Evolutionary conservation across 441 rosid species (phyloP).

Genomic region (Erodium moschatum): DNA sequence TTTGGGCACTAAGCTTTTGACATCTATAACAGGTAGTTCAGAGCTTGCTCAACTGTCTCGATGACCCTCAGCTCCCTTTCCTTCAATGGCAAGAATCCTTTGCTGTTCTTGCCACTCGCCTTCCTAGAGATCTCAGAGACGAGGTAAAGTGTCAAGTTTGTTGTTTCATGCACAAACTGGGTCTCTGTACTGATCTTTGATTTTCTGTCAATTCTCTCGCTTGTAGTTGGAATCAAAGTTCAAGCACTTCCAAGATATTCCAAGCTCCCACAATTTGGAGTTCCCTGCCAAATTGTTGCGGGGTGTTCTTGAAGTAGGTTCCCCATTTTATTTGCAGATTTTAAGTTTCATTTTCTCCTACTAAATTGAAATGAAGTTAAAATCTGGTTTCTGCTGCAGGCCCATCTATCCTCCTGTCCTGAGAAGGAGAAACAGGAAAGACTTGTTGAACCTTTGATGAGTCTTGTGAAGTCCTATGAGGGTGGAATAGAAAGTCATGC

Average conservation of each 20-base stretch:
- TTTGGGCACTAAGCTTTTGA: slow-evolving; percentile 14
- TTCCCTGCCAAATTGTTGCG: slow-evolving; percentile 85
- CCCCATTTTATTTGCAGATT: slow-evolving; percentile 8
- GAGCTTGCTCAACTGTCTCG: slow-evolving; percentile 82
- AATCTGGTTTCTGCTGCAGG: slow-evolving; percentile 39
- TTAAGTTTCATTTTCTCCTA: slow-evolving; percentile 9
- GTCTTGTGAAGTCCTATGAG: slow-evolving; percentile 91
- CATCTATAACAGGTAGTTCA: slow-evolving; percentile 67
- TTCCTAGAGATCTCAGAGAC: slow-evolving; percentile 83
- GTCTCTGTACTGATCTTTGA: slow-evolving; percentile 16
- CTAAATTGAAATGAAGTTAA: slow-evolving; percentile 10
- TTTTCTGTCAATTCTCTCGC: slow-evolving; percentile 16
- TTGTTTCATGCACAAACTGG: slow-evolving; percentile 14
- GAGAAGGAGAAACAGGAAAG: slow-evolving; percentile 89
- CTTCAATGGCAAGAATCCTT: slow-evolving; percentile 99
- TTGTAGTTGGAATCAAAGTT: slow-evolving; percentile 74
- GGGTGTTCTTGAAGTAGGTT: slow-evolving; percentile 71
- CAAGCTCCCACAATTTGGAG: slow-evolving; percentile 59
- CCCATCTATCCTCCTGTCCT: slow-evolving; percentile 58
- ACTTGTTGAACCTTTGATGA: slow-evolving; percentile 92
- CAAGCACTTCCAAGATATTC: slow-evolving; percentile 52
- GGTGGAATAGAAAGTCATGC: slow-evolving; percentile 99
- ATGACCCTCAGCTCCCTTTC: slow-evolving; percentile 95
- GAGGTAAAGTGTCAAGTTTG: slow-evolving; percentile 42
- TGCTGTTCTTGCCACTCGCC: slow-evolving; percentile 85